Conservation (phyloP, 768 basidiomycete genomes). For the Boletus rubescentipes region DNA sequence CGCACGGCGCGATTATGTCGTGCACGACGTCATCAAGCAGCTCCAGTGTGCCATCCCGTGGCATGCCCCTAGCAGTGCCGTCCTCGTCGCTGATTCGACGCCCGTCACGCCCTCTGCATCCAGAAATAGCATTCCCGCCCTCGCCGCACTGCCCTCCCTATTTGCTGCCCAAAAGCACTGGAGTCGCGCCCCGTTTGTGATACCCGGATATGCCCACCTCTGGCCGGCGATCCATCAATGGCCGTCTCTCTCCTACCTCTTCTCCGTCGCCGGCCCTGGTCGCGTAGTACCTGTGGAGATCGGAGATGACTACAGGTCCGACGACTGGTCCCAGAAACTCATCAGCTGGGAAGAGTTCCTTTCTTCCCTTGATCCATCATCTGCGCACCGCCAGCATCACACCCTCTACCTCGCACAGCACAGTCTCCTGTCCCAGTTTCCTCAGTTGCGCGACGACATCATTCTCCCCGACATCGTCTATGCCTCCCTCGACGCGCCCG, state of each 20-base stretch:
- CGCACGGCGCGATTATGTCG: slow-evolving; percentile 50
- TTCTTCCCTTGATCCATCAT: slow-evolving; percentile 36
- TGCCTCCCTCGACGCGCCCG: slow-evolving; percentile 47
- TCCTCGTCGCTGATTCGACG: slow-evolving; percentile 5
- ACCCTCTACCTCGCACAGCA: slow-evolving; percentile 89
- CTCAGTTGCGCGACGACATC: slow-evolving; percentile 71
- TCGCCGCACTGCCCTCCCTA: slow-evolving; percentile 55
- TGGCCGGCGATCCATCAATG: slow-evolving; percentile 87
- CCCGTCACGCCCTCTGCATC: slow-evolving; percentile 1
- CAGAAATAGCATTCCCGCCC: slow-evolving; percentile 37
- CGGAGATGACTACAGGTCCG: slow-evolving; percentile 76
- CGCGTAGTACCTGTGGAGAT: slow-evolving; percentile 90
- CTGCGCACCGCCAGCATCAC: slow-evolving; percentile 21
- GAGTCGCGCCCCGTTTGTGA: slow-evolving; percentile 64
- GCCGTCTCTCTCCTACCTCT: slow-evolving; percentile 68
- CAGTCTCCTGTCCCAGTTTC: slow-evolving; percentile 82
- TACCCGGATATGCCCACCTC: slow-evolving; percentile 56
- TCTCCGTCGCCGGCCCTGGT: slow-evolving; percentile 69
- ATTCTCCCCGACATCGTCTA: slow-evolving; percentile 89
- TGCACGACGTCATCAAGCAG: slow-evolving; percentile 58
- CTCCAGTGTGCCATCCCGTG: slow-evolving; percentile 49
- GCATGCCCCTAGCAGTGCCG: slow-evolving; percentile 1
- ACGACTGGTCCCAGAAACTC: slow-evolving; percentile 79
- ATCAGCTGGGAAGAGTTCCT: slow-evolving; percentile 81
- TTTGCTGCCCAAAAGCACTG: slow-evolving; percentile 47